Evolutionary conservation across 495 filamentous ascomycete species (phyloP).

Genomic region (Achaetomiella virescens): DNA sequence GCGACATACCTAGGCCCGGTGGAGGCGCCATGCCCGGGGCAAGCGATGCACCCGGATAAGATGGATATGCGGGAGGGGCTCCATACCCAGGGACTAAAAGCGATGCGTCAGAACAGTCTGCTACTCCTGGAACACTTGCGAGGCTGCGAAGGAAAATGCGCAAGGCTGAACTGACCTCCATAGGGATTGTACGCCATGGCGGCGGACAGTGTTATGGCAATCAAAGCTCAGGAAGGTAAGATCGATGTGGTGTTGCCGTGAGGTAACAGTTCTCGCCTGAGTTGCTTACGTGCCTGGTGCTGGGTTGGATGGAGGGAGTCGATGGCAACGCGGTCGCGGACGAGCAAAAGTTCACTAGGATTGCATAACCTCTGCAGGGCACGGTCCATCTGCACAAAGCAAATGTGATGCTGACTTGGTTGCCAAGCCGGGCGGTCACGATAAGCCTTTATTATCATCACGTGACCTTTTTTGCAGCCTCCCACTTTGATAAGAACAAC

Average conservation of each 20-base stretch:
- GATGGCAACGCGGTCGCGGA: constrained; percentile 8
- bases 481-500: too few relatives aligned
- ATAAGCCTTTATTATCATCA: background rate
- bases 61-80: constrained; percentile 63
- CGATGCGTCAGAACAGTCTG: constrained; percentile 10
- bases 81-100: constrained; percentile 53
- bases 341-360: constrained; percentile 13
- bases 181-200: constrained; percentile 72
- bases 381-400: constrained; percentile 4
- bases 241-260: background rate
- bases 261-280: background rate
- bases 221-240: background rate
- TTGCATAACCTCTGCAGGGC: background rate
- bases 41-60: constrained; percentile 59
- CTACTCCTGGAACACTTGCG: background rate
- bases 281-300: background rate
- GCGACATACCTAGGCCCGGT: constrained; percentile 74
- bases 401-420: background rate
- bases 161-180: constrained; percentile 52
- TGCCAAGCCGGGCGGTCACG: too few relatives aligned
- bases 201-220: background rate
- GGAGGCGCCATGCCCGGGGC: constrained; percentile 66
- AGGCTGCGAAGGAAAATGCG: background rate
- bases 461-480: constrained; percentile 4
- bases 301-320: background rate